Evolutionary conservation across 192 early-diverging fungal species (phyloP).

Genomic region (Allomyces arbusculus): DNA sequence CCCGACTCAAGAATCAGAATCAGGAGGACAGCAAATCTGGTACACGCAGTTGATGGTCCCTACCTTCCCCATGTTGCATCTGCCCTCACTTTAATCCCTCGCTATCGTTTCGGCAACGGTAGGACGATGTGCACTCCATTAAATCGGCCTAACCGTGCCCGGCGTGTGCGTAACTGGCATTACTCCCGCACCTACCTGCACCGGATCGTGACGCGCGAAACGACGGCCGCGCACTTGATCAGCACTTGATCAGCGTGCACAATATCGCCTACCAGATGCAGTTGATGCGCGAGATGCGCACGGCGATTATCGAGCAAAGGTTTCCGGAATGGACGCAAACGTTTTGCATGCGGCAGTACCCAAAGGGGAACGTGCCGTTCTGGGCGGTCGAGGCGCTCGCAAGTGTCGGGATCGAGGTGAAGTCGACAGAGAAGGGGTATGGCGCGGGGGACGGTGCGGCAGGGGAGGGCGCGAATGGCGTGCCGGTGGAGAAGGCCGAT

Average conservation of each 20-base stretch:
- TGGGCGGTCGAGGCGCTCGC: not conserved
- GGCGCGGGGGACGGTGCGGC: no score
- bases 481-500: no score
- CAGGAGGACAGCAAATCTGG: no score
- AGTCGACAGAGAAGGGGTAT: not conserved
- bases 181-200: constrained; percentile 55
- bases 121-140: no score
- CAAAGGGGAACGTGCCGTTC: not conserved
- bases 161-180: constrained; percentile 39
- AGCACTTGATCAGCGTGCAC: constrained; percentile 59
- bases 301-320: constrained; percentile 40
- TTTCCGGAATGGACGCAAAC: constrained; percentile 47
- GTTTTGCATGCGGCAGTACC: constrained; percentile 14
- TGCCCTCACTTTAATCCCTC: no score
- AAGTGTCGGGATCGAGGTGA: not conserved
- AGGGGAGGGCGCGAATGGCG: no score
- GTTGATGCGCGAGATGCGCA: constrained; percentile 56
- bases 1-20: no score
- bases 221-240: constrained; percentile 58
- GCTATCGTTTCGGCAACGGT: no score
- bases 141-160: constrained; percentile 21
- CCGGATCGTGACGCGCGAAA: constrained; percentile 48
- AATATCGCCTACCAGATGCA: constrained; percentile 71
- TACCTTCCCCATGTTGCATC: no score
- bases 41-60: no score